These are phyloP conservation scores for Malus fusca DNA, from an alignment of 306 rosid species.

Conservation along the genomic window DNA sequence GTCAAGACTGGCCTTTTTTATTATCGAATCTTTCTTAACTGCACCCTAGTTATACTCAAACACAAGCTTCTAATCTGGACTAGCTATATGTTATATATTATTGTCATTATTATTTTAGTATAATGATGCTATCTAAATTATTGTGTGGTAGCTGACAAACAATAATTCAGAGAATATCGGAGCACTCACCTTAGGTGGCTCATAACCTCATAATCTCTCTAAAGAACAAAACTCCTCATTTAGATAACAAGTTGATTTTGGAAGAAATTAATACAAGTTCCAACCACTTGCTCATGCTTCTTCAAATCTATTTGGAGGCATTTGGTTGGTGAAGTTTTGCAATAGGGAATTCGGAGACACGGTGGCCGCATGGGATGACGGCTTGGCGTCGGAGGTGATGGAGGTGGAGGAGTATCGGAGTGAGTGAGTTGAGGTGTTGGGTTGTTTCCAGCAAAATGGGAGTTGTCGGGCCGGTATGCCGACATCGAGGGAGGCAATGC, in stretches of 20 bases:
- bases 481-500: too few species aligned
- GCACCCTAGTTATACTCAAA: neutral
- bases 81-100: neutral
- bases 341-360: too few species aligned
- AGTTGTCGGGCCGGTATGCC: too few species aligned
- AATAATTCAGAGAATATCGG: neutral
- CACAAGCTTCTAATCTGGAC: neutral
- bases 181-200: neutral
- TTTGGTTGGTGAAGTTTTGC: too few species aligned
- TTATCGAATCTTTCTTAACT: neutral
- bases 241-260: neutral
- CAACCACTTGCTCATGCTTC: too few species aligned
- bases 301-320: too few species aligned
- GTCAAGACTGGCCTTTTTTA: neutral
- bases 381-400: too few species aligned
- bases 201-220: neutral
- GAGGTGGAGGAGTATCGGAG: too few species aligned
- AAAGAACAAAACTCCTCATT: neutral
- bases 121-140: neutral
- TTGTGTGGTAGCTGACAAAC: neutral
- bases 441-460: too few species aligned
- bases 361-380: too few species aligned
- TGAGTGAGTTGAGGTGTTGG: too few species aligned
- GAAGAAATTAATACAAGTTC: neutral
- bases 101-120: neutral